Conservation (phyloP, 306 rosid genomes). For the Boehmeria nivea region DNA sequence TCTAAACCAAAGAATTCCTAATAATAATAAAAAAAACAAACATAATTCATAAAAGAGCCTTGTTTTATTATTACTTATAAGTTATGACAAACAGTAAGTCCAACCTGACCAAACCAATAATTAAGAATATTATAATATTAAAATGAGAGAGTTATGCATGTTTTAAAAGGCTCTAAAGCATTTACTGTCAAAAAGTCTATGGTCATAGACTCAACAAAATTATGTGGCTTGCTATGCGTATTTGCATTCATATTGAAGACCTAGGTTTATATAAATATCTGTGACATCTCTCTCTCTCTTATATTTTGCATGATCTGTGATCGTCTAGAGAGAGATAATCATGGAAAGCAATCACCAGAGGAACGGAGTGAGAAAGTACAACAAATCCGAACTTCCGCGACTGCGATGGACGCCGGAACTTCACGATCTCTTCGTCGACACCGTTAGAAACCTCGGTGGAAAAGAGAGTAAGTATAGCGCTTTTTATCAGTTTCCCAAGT, state of each 20-base stretch:
- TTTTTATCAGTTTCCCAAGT: too few relatives aligned
- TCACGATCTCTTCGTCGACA: slow-evolving; percentile 30
- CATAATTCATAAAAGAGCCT: slow-evolving; percentile 1
- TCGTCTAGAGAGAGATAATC: not conserved
- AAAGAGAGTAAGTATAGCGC: slow-evolving; percentile 25
- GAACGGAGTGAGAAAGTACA: slow-evolving; percentile 31
- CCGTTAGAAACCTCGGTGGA: slow-evolving; percentile 41
- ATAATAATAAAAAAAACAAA: not conserved
- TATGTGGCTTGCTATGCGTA: not conserved
- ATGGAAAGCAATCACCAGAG: slow-evolving; percentile 13
- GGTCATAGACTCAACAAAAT: slow-evolving; percentile 14
- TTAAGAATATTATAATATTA: not conserved
- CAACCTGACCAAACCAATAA: slow-evolving; percentile 3
- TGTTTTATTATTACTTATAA: not conserved
- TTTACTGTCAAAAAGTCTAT: slow-evolving; percentile 9
- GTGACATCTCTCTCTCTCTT: not conserved
- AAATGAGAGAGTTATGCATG: not conserved
- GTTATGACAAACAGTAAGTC: not conserved
- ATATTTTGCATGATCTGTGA: not conserved
- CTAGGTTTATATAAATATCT: not conserved
- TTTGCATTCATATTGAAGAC: not conserved
- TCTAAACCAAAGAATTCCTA: not conserved
- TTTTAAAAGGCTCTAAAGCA: slow-evolving; percentile 1
- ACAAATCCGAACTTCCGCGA: slow-evolving; percentile 42
- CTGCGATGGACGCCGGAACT: slow-evolving; percentile 43